Evolutionary conservation across 2,329 filamentous ascomycete genomes (phyloP).

Genomic region (Diaporthe amygdali): DNA sequence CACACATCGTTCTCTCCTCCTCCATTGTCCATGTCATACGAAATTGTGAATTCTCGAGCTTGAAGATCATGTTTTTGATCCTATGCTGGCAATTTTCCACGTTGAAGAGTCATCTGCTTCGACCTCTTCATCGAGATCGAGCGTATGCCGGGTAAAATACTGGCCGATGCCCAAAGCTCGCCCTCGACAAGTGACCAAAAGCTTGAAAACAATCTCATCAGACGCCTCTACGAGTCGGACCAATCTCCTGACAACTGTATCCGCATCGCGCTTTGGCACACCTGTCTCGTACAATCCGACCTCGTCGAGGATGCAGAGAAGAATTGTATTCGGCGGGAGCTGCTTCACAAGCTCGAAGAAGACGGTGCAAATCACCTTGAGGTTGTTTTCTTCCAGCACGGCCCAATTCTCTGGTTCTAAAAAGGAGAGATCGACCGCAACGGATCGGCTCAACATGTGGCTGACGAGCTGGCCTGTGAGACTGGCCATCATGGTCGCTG

Average conservation of each 20-base stretch:
- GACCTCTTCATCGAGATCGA: neutral
- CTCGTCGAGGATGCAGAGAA: conserved; percentile 9
- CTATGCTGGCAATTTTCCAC: neutral
- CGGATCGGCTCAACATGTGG: neutral
- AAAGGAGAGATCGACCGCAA: neutral
- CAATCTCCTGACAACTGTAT: neutral
- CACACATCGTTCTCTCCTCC: rapidly evolving
- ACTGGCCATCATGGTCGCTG: neutral
- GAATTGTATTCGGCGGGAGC: neutral
- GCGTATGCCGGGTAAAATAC: neutral
- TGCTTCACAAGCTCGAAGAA: conserved; percentile 2
- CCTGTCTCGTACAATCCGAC: neutral
- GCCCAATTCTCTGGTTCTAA: neutral
- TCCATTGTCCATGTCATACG: neutral
- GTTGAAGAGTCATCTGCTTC: neutral
- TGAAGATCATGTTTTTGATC: neutral
- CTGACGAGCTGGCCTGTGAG: conserved; percentile 12
- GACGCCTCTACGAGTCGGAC: neutral
- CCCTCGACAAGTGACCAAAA: neutral
- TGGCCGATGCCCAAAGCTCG: neutral
- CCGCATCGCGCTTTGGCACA: neutral
- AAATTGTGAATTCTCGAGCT: neutral
- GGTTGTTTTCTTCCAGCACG: neutral
- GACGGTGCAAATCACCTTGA: neutral
- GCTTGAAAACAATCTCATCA: neutral